Percentiles rank a stretch among this genome's conserved stretches.
phyloP scores from a whole-genome alignment of 108 stramenopile species.

The Nitzschia sp. region DNA sequence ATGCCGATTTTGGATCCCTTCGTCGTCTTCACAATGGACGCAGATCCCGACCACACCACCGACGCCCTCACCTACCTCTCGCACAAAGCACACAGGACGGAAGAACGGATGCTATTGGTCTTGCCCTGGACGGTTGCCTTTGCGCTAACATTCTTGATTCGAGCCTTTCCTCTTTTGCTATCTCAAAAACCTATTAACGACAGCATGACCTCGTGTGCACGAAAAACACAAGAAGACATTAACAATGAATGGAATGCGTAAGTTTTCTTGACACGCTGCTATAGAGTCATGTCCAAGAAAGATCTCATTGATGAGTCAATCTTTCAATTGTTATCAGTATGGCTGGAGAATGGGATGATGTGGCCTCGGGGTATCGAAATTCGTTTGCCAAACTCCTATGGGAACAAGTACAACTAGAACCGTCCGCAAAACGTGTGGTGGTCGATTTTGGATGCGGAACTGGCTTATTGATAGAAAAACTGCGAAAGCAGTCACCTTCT shows the following conservation, averaged over 20 bases:
- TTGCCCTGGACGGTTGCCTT: no score
- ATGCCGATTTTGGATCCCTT: no score
- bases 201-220: constrained; percentile 3
- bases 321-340: constrained; percentile 14
- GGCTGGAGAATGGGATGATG: constrained; percentile 56
- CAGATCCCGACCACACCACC: no score
- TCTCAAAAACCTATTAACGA: no score
- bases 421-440: constrained; percentile 19
- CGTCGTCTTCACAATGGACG: no score
- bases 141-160: no score
- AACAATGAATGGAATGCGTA: constrained; percentile 44
- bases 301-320: constrained; percentile 40
- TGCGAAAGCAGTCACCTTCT: constrained; percentile 7
- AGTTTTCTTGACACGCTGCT: background rate
- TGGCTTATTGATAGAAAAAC: constrained; percentile 37
- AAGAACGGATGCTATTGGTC: no score
- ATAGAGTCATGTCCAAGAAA: no score
- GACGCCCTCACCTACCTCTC: no score
- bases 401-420: constrained; percentile 12
- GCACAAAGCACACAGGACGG: no score
- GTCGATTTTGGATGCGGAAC: constrained; percentile 60
- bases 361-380: constrained; percentile 35
- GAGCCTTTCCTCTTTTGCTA: no score
- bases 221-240: constrained; percentile 27
- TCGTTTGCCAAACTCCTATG: constrained; percentile 29